Percentiles rank a stretch among this genome's conserved stretches.
Conservation (phyloP, 2,329 filamentous ascomycete genomes). For the Capronia americana region DNA sequence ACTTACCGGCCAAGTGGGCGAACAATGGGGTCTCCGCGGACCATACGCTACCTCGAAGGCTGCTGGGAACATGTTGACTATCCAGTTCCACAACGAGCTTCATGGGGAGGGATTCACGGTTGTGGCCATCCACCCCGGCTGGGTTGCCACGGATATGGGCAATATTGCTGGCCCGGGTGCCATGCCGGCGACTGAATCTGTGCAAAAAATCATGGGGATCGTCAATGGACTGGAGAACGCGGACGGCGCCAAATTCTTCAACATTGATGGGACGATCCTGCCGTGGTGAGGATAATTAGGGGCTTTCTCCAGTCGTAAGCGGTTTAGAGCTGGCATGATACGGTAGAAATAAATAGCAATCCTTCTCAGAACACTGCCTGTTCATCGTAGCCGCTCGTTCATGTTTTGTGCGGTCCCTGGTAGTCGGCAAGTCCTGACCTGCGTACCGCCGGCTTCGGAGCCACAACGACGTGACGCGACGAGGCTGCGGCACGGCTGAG, state of each 20-base stretch:
- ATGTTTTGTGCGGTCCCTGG: background rate
- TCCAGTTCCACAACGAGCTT: constrained; percentile 28
- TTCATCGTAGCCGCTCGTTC: background rate
- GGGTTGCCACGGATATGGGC: constrained; percentile 26
- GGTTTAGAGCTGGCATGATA: background rate
- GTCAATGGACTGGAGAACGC: constrained; percentile 10
- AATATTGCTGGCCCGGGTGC: constrained; percentile 15
- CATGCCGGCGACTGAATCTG: constrained; percentile 20
- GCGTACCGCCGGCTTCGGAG: background rate
- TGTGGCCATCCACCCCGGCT: constrained; percentile 22
- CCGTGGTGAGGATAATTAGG: constrained; percentile 18
- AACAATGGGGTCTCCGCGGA: constrained; percentile 16
- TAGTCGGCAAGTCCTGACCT: too few species aligned
- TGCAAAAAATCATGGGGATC: constrained; percentile 21
- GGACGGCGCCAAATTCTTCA: constrained; percentile 23
- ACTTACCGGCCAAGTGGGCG: constrained; percentile 16
- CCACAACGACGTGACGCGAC: background rate
- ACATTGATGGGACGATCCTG: constrained; percentile 26
- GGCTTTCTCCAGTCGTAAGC: background rate
- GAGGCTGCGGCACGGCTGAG: background rate
- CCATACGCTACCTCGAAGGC: constrained; percentile 25
- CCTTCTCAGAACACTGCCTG: background rate
- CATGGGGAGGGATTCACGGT: constrained; percentile 21
- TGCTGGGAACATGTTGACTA: constrained; percentile 26
- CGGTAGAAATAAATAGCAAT: background rate